Evolutionary conservation across 768 basidiomycete species (phyloP), one percentile per base, ranked within the genome.

Genomic region (Boletus rufocinnamomeus): DNA sequence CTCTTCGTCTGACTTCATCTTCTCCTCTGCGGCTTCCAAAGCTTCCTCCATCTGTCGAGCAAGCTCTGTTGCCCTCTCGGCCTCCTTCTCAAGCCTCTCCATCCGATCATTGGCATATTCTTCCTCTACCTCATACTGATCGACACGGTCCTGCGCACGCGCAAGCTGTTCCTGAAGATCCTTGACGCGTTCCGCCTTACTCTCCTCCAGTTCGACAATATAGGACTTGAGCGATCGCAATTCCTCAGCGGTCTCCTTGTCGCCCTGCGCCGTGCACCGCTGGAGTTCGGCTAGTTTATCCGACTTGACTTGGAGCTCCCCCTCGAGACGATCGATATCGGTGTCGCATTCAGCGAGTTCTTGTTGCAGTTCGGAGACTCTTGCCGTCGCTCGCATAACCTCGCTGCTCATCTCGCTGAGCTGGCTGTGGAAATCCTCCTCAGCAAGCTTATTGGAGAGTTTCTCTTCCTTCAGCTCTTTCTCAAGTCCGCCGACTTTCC

Each of bases 41-140:
- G 90, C 92, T 2, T 87, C 83, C 62, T 93, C 87, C 80, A 91
- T 78, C 69, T 92, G 88, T 45, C 78, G 73, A 21, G 78, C 83
- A 3, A 87, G 77, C 63, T 87, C 82, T 17, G 78, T 74, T 11
- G 84, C 78, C 34, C 82, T 77, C 46, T 82, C 76, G 0, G 74
- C 75, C 41, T 86, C 85, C 10, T 74, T 79, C 53, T 84, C 81
- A 6, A 87, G 75, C 51, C 77, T 74, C 51, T 83, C 79, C 48
- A 80, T 68, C 52, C 80, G 80, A 49, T 83, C 78, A 17, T 75
- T 74, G 21, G 78, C 76, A 48, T 84, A 76, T 41, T 81, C 80
- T 55, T 79, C 79, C 27, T 80, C 77, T 5, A 71, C 66, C 11
- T 77, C 76, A 56, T 83, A 66, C 25, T 74, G 74, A 28, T 78